Conservation (phyloP, 1,139 yeast genomes). For the Saccharomyces hybrid region DNA sequence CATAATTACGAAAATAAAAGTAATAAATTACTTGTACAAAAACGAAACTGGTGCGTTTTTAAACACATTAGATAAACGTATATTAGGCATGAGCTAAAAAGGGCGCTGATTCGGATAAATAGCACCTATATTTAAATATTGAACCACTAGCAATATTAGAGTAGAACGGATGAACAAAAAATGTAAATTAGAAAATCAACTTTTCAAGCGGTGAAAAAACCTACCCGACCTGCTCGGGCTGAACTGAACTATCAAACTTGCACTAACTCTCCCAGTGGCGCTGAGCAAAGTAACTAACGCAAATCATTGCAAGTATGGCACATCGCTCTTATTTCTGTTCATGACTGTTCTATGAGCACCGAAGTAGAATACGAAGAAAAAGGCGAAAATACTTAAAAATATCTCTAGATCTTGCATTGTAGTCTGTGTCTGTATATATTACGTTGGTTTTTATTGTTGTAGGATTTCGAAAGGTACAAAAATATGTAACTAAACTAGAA, state of each 20-base stretch:
- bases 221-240: not conserved
- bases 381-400: constrained; percentile 9
- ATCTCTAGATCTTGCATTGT: constrained; percentile 12
- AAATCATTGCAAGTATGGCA: constrained; percentile 8
- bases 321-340: constrained; percentile 12
- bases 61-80: not conserved
- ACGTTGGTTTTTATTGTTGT: not conserved
- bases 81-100: not conserved
- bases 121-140: not conserved
- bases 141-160: not conserved
- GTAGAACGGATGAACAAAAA: not conserved
- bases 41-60: not conserved
- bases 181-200: not conserved
- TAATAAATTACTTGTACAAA: not conserved
- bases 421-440: not conserved
- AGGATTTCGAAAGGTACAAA: not conserved
- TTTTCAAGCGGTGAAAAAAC: not conserved
- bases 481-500: not conserved
- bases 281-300: not conserved
- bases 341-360: constrained; percentile 12
- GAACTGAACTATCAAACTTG: not conserved
- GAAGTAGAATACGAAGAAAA: constrained; percentile 10
- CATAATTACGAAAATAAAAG: not conserved
- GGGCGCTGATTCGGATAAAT: not conserved
- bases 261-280: not conserved